phyloP scores from a whole-genome alignment of 495 filamentous ascomycete genomes.

The Pseudevernia furfuracea region DNA sequence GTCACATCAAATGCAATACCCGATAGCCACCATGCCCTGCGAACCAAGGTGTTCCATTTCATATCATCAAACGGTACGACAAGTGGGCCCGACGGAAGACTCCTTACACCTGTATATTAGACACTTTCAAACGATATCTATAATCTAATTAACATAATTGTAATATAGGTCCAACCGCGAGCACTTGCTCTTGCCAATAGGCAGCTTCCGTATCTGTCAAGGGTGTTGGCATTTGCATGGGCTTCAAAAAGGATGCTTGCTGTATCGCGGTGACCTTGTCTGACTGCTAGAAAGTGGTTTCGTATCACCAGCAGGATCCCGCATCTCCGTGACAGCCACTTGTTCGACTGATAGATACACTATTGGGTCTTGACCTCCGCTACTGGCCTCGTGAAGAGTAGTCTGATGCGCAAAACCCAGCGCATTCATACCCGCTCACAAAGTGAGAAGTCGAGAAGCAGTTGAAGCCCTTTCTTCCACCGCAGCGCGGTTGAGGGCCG shows the following conservation, averaged over 20 bases:
- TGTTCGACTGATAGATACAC: background rate
- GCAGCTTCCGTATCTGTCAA: background rate
- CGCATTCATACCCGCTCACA: background rate
- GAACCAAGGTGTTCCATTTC: background rate
- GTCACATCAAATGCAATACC: background rate
- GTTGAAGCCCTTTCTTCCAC: background rate
- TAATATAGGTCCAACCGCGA: background rate
- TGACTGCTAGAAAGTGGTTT: background rate
- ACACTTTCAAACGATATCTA: background rate
- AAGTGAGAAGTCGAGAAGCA: background rate
- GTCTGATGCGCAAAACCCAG: background rate
- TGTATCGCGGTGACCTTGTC: background rate
- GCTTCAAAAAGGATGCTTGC: background rate
- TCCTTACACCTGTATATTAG: background rate
- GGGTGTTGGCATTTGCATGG: background rate
- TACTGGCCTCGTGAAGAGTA: background rate
- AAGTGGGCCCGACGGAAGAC: background rate
- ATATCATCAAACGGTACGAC: background rate
- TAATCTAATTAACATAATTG: background rate
- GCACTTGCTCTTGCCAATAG: background rate
- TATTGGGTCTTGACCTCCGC: background rate
- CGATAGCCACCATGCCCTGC: background rate
- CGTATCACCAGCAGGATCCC: background rate
- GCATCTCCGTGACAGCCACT: background rate
- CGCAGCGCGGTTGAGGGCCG: background rate